Evolutionary conservation across 2,329 filamentous ascomycete genomes (phyloP).

Genomic region (Periconia sp.): DNA sequence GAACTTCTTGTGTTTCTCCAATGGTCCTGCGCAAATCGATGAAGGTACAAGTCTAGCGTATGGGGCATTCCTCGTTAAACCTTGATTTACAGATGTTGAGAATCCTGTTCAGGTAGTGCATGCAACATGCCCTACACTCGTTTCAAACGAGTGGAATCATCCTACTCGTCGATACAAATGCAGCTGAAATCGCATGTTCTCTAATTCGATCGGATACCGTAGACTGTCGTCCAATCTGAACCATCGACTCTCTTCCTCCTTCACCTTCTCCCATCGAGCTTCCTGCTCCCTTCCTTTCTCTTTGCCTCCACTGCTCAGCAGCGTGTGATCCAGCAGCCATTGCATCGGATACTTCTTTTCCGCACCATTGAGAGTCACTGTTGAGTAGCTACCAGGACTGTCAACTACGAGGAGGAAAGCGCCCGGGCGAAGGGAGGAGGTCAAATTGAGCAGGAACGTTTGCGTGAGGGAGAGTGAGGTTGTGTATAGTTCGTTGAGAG

Average conservation of each 20-base stretch:
- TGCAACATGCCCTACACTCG: no score
- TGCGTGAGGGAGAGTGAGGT: conserved; percentile 77
- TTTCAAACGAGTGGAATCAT: no score
- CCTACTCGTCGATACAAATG: conserved; percentile 69
- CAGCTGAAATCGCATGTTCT: conserved; percentile 95
- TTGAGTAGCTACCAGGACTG: conserved; percentile 91
- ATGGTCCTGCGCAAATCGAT: no score
- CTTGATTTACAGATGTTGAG: no score
- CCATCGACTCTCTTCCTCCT: conserved; percentile 81
- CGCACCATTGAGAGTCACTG: conserved; percentile 66
- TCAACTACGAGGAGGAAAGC: conserved; percentile 85
- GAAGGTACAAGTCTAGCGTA: no score
- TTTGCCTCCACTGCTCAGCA: conserved; percentile 55
- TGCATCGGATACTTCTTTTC: conserved; percentile 86
- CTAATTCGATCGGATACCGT: conserved; percentile 81
- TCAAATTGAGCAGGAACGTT: conserved; percentile 73
- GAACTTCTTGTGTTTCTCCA: no score
- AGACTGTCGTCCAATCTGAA: conserved; percentile 72
- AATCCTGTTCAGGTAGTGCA: no score
- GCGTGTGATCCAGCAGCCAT: conserved; percentile 84
- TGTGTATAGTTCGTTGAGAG: conserved; percentile 92
- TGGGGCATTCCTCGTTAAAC: no score
- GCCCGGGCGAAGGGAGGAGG: conserved; percentile 61
- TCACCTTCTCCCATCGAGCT: conserved; percentile 72
- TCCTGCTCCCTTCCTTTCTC: conserved; percentile 19